A percentile compares a stretch with the other conserved stretches of the same genome.
Conservation (phyloP, 2,329 filamentous ascomycete species). For the Neoscytalidium dimidiatum region DNA sequence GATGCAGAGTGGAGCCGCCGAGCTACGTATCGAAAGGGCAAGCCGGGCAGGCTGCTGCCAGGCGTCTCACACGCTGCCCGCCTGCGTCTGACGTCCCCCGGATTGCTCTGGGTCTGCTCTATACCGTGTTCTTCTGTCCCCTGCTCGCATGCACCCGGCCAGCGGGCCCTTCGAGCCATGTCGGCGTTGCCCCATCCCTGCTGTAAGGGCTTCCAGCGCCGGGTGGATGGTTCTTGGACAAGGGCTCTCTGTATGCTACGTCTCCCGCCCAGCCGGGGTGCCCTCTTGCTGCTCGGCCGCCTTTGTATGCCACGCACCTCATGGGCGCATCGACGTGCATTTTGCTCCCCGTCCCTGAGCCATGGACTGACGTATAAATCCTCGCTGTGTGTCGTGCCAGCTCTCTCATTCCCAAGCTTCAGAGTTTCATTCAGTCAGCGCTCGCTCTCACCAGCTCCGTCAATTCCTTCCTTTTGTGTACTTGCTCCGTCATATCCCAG, state of each 20-base stretch:
- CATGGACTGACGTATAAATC: constrained; percentile 15
- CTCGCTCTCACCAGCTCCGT: background rate
- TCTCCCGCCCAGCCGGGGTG: constrained; percentile 3
- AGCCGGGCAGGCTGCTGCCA: constrained; percentile 9
- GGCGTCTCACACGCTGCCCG: constrained; percentile 2
- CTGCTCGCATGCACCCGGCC: constrained; percentile 12
- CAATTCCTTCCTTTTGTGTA: background rate
- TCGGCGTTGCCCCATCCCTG: constrained; percentile 15
- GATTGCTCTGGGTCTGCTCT: constrained; percentile 7
- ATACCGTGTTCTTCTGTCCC: background rate
- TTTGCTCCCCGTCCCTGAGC: constrained; percentile 5
- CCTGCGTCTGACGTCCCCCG: constrained; percentile 12
- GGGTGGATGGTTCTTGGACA: background rate
- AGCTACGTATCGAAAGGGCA: constrained; percentile 18
- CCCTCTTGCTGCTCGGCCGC: constrained; percentile 6
- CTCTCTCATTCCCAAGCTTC: background rate
- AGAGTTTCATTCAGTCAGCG: background rate
- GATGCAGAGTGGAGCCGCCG: constrained; percentile 11
- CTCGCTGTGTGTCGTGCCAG: background rate
- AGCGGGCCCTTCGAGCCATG: constrained; percentile 7
- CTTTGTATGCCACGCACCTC: constrained; percentile 20
- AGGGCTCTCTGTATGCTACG: constrained; percentile 4
- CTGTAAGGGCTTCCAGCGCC: constrained; percentile 14
- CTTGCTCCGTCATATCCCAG: background rate
- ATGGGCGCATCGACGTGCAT: constrained; percentile 4